Evolutionary conservation across 208 protist species (phyloP).

Genomic region (Novymonas esmeraldas): DNA sequence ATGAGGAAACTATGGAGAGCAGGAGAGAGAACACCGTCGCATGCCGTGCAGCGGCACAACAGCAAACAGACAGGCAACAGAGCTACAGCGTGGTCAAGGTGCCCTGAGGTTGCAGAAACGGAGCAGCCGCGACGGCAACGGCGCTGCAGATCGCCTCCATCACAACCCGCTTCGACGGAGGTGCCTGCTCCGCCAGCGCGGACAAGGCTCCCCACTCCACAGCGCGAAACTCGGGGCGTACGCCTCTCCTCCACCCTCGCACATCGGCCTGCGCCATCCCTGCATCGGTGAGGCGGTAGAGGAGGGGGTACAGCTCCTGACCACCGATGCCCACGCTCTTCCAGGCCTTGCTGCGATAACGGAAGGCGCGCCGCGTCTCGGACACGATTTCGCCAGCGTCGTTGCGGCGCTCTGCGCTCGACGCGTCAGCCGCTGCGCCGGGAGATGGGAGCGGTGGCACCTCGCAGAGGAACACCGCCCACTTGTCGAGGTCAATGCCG

Average conservation of each 20-base stretch:
- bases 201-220: constrained; percentile 37
- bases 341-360: constrained; percentile 55
- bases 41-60: no score
- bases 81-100: neutral
- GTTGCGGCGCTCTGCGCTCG: neutral
- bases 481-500: constrained; percentile 22
- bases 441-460: constrained; percentile 4
- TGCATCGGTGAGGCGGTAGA: constrained; percentile 22
- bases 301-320: constrained; percentile 60
- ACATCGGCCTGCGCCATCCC: neutral
- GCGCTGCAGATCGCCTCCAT: constrained; percentile 37
- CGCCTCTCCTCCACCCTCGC: neutral
- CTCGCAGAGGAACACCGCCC: constrained; percentile 30
- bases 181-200: constrained; percentile 21
- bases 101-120: neutral
- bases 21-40: no score
- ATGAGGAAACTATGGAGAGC: no score
- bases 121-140: constrained; percentile 18
- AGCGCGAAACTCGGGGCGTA: constrained; percentile 20
- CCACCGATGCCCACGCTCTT: constrained; percentile 33
- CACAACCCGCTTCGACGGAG: constrained; percentile 34
- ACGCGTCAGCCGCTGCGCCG: no score
- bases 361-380: constrained; percentile 34
- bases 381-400: constrained; percentile 11
- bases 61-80: no score